Evolutionary conservation across 345 rosid species (phyloP), one percentile per base, ranked within the genome.

Genomic region (Hibiscus syriacus): DNA sequence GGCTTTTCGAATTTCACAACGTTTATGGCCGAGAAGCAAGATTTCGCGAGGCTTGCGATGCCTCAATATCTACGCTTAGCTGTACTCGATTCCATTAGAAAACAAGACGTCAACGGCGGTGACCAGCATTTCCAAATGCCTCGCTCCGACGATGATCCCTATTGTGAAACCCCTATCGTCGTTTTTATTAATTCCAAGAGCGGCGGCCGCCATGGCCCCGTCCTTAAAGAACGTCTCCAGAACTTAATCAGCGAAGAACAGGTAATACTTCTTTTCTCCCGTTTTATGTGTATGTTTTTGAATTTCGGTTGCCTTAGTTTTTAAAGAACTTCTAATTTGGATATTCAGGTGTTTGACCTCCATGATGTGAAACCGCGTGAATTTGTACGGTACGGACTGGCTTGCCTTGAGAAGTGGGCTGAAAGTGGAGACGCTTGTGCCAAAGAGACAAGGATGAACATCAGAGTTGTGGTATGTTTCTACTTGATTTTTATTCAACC

Each of bases 231-330:
- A n/a, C n/a, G n/a, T n/a, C n/a, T n/a, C n/a, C n/a, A n/a, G n/a
- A n/a, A n/a, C n/a, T n/a, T n/a, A n/a, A 84, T 94, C 78, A 86
- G 85, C 45, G 77, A 83, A 57, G 97, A 91, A 36, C 97, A 90
- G 87, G 98, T 87, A n/a, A 3, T 2, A 32, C n/a, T n/a, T n/a
- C n/a, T n/a, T n/a, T n/a, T n/a, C n/a, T n/a, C n/a, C 41, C 50
- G 36, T 20, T 20, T 22, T 11, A 59, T 22, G 60, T 5, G 2
- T 16, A 11, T 19, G 17, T 48, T 12, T 43, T 43, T 43, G 49
- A 43, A 13, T 14, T 43, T 43, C 13, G n/a, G n/a, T 14, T 12
- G 16, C n/a, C 17, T 13, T 12, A 4, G 49, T 43, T 43, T 13
- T 39, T 22, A 0, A 39, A 38, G 17, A 19, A 19, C 55, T 66